Evolutionary conservation across 164 flowering plant genomes (phyloP).

Genomic region (grape (Vitis vinifera)): DNA sequence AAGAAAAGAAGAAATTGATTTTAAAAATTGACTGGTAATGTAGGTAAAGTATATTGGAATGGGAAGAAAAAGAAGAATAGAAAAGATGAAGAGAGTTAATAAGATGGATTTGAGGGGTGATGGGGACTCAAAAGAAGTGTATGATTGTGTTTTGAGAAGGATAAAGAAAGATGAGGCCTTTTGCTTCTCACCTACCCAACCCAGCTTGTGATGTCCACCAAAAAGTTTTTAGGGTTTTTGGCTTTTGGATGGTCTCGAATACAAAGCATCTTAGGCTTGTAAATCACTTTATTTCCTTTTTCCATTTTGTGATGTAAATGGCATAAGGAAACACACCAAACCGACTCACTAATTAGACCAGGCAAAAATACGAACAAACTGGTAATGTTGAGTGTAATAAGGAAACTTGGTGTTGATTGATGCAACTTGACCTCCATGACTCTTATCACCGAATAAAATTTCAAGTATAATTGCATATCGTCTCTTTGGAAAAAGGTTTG

Average conservation of each 20-base stretch:
- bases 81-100: background rate
- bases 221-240: constrained; percentile 5
- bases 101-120: constrained; percentile 10
- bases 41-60: too few relatives aligned
- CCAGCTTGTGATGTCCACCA: constrained; percentile 22
- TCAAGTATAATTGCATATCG: too few relatives aligned
- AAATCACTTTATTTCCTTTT: constrained; percentile 9
- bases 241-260: constrained; percentile 13
- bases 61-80: background rate
- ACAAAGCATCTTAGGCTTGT: constrained; percentile 31
- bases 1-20: background rate
- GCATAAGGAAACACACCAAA: background rate
- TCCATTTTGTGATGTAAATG: constrained; percentile 2
- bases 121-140: constrained; percentile 10
- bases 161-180: constrained; percentile 22
- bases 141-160: constrained; percentile 19
- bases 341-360: constrained; percentile 3
- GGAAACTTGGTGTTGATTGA: constrained; percentile 32
- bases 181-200: constrained; percentile 42
- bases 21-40: too few relatives aligned
- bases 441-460: background rate
- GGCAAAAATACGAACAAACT: constrained; percentile 7
- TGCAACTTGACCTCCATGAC: constrained; percentile 19
- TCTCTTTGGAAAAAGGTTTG: too few relatives aligned
- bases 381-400: constrained; percentile 9